Evolutionary conservation across 2,329 filamentous ascomycete genomes (phyloP).

Genomic region (Alternaria hordeiaustralica): DNA sequence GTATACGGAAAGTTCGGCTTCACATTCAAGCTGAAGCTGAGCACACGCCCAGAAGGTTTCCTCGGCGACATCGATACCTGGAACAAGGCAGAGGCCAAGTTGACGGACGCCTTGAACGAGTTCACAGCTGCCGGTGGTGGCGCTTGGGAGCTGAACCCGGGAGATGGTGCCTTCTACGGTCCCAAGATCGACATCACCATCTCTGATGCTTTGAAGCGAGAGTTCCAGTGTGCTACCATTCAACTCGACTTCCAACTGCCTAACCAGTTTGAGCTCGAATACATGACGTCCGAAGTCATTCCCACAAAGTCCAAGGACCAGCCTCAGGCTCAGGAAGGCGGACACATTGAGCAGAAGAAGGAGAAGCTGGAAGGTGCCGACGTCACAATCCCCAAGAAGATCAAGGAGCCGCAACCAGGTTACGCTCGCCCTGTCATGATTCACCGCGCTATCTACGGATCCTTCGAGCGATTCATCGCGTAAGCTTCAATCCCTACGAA

Average conservation of each 20-base stretch:
- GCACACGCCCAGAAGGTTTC: slow-evolving; percentile 87
- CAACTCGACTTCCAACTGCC: slow-evolving; percentile 91
- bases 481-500: slow-evolving; percentile 21
- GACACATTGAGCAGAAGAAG: slow-evolving; percentile 28
- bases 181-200: slow-evolving; percentile 99
- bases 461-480: slow-evolving; percentile 73
- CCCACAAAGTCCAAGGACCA: slow-evolving; percentile 45
- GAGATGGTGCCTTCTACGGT: slow-evolving; percentile 97
- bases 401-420: slow-evolving; percentile 49
- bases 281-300: slow-evolving; percentile 73
- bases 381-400: slow-evolving; percentile 30
- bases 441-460: slow-evolving; percentile 79
- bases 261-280: slow-evolving; percentile 85
- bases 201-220: slow-evolving; percentile 81
- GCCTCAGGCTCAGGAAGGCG: slow-evolving; percentile 37
- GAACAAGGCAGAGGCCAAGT: slow-evolving; percentile 83
- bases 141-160: slow-evolving; percentile 89
- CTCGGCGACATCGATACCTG: slow-evolving; percentile 87
- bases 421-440: slow-evolving; percentile 86
- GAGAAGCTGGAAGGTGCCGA: slow-evolving; percentile 24
- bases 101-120: slow-evolving; percentile 78
- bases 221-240: slow-evolving; percentile 91
- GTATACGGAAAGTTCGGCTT: slow-evolving; percentile 87
- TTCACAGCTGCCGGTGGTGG: slow-evolving; percentile 68
- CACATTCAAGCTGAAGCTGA: slow-evolving; percentile 92